Evolutionary conservation across 148 eudicot genomes (phyloP).

Genomic region (Rhododendron simsii): DNA sequence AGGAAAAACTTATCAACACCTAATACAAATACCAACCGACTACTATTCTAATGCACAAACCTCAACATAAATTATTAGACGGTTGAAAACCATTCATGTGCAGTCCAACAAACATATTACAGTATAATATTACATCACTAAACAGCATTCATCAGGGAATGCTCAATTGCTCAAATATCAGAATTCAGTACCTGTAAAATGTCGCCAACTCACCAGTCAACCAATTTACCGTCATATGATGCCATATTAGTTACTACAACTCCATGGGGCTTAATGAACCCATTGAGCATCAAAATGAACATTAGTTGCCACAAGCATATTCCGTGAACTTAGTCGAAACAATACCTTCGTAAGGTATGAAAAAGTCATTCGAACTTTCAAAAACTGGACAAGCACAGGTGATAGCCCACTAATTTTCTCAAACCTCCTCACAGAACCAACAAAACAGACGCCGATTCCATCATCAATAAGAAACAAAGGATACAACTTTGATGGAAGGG

Average conservation of each 20-base stretch:
- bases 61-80: background rate
- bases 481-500: background rate
- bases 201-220: background rate
- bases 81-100: background rate
- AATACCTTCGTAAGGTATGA: background rate
- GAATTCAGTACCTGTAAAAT: background rate
- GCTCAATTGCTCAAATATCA: background rate
- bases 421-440: background rate
- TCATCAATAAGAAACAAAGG: background rate
- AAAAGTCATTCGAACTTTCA: background rate
- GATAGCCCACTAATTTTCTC: no score
- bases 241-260: background rate
- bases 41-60: background rate
- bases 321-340: background rate
- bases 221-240: background rate
- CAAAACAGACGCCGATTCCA: background rate
- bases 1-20: background rate
- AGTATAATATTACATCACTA: background rate
- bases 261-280: background rate
- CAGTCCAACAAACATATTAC: background rate
- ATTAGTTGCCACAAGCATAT: background rate
- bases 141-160: background rate
- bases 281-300: background rate
- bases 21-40: background rate
- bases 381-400: background rate